Evolutionary conservation across 2,329 filamentous ascomycete genomes (phyloP), one percentile per base, ranked within the genome.

Genomic region (Dactylellina parvicollis): DNA sequence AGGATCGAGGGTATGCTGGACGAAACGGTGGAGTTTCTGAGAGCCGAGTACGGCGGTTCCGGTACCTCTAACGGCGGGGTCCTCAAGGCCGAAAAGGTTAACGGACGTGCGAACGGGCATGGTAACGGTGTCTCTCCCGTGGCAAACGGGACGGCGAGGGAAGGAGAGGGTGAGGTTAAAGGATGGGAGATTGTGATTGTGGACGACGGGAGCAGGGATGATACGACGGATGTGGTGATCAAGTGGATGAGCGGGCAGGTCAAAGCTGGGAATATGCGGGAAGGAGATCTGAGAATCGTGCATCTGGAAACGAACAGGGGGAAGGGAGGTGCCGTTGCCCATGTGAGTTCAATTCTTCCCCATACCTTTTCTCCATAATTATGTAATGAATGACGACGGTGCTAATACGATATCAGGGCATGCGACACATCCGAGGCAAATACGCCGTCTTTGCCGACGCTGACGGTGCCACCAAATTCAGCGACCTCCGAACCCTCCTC

Each of bases 371-470:
- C 10, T 40, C 10, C 44, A 22, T 34, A 34, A 2, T 3, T 24
- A 10, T 55, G 4, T 3, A 16, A 28, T 8, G 10, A 22, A 32
- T 12, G 14, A 16, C 10, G 22, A 9, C 3, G 14, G 14, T 54
- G 42, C 46, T 70, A 44, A 70, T 32, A 18, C 5, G 24, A 28
- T 46, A 24, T 32, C 20, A 73, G 69, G 95, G 95, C 7, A 90
- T 99, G 85, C 86, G 95, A 36, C 95, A 99, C 82, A 92, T 91
- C 3, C 86, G 95, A 47, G 95, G 95, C 14, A 86, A 89, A 78
- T 97, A 97, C 81, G 89, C 91, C 32, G 87, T 97, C 4, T 99
- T 99, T 80, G 95, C 94, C 0, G 95, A 99, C 80, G 95, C 95
- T 0, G 95, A 99, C 81, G 95, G 95, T 0, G 95, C 95, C 0